Conservation (phyloP, 164 flowering plant species). For the Vitis riparia region DNA sequence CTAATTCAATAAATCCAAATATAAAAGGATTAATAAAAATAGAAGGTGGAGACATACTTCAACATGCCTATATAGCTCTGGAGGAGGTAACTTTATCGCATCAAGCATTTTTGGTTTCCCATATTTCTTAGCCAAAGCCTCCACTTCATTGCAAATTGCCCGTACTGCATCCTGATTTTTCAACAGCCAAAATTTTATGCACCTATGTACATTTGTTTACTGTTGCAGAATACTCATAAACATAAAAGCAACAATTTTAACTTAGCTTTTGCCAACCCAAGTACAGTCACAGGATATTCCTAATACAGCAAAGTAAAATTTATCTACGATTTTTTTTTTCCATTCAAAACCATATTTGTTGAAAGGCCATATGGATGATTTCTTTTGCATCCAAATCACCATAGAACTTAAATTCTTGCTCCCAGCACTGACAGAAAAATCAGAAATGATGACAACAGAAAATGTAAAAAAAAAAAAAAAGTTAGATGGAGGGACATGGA, state of each 20-base stretch:
- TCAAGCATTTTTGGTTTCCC: constrained; percentile 96
- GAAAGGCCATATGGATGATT: too few species aligned
- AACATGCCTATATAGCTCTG: constrained; percentile 85
- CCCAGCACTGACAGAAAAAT: too few species aligned
- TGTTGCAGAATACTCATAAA: neutral
- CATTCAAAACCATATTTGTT: too few species aligned
- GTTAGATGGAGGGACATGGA: too few species aligned
- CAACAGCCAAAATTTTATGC: constrained; percentile 5
- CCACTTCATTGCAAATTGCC: constrained; percentile 79
- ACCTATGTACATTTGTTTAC: neutral
- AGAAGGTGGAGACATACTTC: constrained; percentile 58
- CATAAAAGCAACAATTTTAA: neutral
- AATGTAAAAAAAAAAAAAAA: too few species aligned
- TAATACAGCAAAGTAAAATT: too few species aligned
- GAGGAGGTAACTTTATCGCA: constrained; percentile 89
- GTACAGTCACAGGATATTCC: neutral
- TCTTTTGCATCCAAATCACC: too few species aligned
- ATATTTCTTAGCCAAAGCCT: constrained; percentile 66
- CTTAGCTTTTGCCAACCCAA: neutral
- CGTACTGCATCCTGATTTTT: constrained; percentile 73
- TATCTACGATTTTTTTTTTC: too few species aligned
- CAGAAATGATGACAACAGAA: too few species aligned
- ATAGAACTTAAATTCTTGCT: too few species aligned
- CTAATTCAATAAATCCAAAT: neutral
- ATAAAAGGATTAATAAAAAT: neutral